phyloP scores from a whole-genome alignment of 2,329 filamentous ascomycete genomes.

The Echinosphaeria canescens region DNA sequence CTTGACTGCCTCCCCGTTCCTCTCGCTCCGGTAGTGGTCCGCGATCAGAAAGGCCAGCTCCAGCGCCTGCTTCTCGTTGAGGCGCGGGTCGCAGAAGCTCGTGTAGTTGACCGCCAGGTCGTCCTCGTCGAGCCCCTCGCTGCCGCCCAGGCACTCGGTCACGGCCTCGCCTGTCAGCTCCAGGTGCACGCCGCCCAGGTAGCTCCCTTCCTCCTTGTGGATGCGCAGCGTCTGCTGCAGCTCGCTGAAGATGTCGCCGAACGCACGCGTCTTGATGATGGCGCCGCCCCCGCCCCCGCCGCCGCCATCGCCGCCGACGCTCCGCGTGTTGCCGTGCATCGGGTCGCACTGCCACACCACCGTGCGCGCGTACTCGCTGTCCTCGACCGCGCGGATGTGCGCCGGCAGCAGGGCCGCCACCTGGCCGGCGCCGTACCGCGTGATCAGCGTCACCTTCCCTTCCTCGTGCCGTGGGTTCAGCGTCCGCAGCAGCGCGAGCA shows the following conservation, averaged over 20 bases:
- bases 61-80: slow-evolving; percentile 96
- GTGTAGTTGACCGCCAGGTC: slow-evolving; percentile 84
- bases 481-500: slow-evolving; percentile 58
- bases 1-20: slow-evolving; percentile 3
- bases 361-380: slow-evolving; percentile 39
- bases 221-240: slow-evolving; percentile 65
- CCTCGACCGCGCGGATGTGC: slow-evolving; percentile 78
- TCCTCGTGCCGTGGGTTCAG: slow-evolving; percentile 68
- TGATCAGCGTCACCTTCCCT: slow-evolving; percentile 92
- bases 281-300: slow-evolving; percentile 42
- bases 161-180: slow-evolving; percentile 93
- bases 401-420: slow-evolving; percentile 55
- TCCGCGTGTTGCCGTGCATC: slow-evolving; percentile 74
- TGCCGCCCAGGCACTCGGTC: slow-evolving; percentile 87
- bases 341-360: slow-evolving; percentile 98
- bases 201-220: slow-evolving; percentile 64
- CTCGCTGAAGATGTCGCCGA: slow-evolving; percentile 77
- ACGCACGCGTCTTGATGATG: slow-evolving; percentile 82
- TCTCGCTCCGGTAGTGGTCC: slow-evolving; percentile 39
- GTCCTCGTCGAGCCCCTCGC: slow-evolving; percentile 68
- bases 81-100: slow-evolving; percentile 80
- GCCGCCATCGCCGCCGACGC: slow-evolving; percentile 37
- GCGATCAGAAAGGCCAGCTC: slow-evolving; percentile 90
- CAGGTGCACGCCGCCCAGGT: slow-evolving; percentile 83
- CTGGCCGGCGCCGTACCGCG: slow-evolving; percentile 68